Percentiles rank a stretch among this genome's conserved stretches.
phyloP scores from a whole-genome alignment of 352 stramenopile genomes.

The Phytophthora sp. region DNA sequence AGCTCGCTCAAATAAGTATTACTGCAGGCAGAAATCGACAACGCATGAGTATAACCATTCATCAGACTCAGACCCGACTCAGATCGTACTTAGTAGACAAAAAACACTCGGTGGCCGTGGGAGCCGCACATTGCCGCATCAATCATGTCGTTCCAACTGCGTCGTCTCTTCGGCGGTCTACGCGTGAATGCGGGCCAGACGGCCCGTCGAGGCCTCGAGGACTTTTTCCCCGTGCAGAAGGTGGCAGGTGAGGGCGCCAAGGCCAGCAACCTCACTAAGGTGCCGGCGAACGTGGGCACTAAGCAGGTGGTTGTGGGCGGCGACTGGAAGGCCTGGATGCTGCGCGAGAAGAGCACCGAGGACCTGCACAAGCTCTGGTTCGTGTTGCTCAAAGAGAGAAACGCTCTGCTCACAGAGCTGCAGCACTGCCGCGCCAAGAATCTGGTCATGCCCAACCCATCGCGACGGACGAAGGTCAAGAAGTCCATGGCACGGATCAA shows the following conservation, averaged over 20 bases:
- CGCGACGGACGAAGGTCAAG: conserved; percentile 84
- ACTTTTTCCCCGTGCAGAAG: conserved; percentile 77
- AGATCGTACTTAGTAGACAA: conserved; percentile 13
- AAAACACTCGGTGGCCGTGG: background rate
- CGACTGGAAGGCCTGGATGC: conserved; percentile 95
- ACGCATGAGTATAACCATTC: too few species aligned
- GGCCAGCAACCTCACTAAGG: conserved; percentile 52
- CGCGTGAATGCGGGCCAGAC: conserved; percentile 49
- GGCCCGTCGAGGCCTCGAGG: conserved; percentile 63
- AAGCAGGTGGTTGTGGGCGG: conserved; percentile 82
- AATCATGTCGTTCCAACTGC: conserved; percentile 64
- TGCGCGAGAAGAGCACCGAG: conserved; percentile 97
- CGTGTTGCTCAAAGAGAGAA: conserved; percentile 98
- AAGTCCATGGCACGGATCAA: conserved; percentile 91
- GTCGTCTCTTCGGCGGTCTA: conserved; percentile 70
- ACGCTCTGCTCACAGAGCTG: conserved; percentile 96
- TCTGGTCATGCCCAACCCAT: conserved; percentile 76
- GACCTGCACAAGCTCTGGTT: conserved; percentile 99
- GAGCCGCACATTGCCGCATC: conserved; percentile 17
- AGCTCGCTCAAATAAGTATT: too few species aligned
- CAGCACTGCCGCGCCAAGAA: conserved; percentile 81
- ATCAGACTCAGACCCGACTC: conserved; percentile 8
- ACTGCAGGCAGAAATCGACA: too few species aligned
- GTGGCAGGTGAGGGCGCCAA: conserved; percentile 58
- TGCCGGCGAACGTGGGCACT: conserved; percentile 66